Percentiles rank a stretch among this genome's conserved stretches.
These are phyloP conservation scores for Linnemannia exigua DNA, from an alignment of 192 early-diverging fungal species.

Conservation along the genomic window DNA sequence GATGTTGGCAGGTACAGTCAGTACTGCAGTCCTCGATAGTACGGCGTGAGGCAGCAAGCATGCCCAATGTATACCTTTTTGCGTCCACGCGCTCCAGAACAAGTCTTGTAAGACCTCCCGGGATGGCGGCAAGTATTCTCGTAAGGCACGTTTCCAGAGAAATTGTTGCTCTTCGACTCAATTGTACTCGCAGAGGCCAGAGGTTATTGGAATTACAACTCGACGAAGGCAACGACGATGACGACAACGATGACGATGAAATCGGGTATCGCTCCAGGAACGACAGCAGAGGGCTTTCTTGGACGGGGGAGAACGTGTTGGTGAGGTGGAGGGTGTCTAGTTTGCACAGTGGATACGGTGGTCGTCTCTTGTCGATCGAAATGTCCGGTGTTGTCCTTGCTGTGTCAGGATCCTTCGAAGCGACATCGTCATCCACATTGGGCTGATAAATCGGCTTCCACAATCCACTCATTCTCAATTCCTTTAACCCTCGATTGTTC, in stretches of 20 bases:
- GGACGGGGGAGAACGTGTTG: background rate
- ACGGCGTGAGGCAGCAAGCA: background rate
- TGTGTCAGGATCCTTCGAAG: background rate
- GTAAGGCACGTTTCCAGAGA: background rate
- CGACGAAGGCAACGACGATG: background rate
- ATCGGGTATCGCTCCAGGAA: background rate
- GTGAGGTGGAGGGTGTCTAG: background rate
- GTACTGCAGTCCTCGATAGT: background rate
- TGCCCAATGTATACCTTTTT: background rate
- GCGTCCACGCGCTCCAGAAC: background rate
- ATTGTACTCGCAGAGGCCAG: background rate
- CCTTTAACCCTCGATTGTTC: background rate
- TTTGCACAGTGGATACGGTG: background rate
- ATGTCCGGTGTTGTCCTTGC: no score
- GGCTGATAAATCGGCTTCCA: background rate
- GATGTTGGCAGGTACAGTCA: background rate
- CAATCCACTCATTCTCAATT: background rate
- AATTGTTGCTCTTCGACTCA: background rate
- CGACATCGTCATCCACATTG: no score
- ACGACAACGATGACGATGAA: background rate
- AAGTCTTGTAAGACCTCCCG: background rate
- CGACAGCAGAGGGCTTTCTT: background rate
- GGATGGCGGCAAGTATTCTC: background rate
- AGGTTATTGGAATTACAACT: no score
- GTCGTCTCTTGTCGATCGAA: background rate